Evolutionary conservation across 1,139 yeast genomes (phyloP), one percentile per base, ranked within the genome.

Genomic region (Suhomyces bokatorum): DNA sequence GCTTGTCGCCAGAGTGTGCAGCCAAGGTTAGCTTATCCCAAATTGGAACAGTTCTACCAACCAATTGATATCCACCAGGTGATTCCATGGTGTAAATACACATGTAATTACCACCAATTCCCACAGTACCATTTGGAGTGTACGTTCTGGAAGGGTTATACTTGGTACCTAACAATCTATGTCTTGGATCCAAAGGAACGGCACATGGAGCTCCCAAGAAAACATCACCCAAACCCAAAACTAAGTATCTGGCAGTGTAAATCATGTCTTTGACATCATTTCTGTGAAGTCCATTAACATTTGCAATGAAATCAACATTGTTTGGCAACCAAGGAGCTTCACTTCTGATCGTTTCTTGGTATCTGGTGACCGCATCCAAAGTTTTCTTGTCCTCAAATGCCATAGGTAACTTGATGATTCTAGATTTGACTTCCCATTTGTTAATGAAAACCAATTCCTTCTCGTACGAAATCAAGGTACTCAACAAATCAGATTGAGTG

Each of bases 171-270:
- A 91, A 72, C 49, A 89, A 77, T 61, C 98, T 80, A 57, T 91
- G 97, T 59, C 98, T 84, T 47, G 99, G 98, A 64, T 93, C 98
- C 57, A 93, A 78, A 32, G 99, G 98, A 52, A 91, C 96, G 1
- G 98, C 98, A 76, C 98, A 91, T 37, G 98, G 98, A 2, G 98
- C 97, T 37, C 98, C 98, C 56, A 93, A 77, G 71, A 90, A 93
- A 32, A 93, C 99, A 68, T 93, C 99, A 60, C 99, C 99, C 50
- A 91, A 80, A 43, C 98, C 99, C 52, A 93, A 73, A 8, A 93
- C 98, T 70, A 93, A 75, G 73, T 86, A 93, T 60, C 91, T 78
- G 4, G 98, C 97, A 42, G 87, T 74, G 70, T 89, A 93, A 57
- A 91, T 67, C 85, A 90, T 81, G 55, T 88, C 88, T 51, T 84